These are phyloP conservation scores for Tagetes patula DNA, from an alignment of 129 eudicot genomes.

Conservation along the genomic window DNA sequence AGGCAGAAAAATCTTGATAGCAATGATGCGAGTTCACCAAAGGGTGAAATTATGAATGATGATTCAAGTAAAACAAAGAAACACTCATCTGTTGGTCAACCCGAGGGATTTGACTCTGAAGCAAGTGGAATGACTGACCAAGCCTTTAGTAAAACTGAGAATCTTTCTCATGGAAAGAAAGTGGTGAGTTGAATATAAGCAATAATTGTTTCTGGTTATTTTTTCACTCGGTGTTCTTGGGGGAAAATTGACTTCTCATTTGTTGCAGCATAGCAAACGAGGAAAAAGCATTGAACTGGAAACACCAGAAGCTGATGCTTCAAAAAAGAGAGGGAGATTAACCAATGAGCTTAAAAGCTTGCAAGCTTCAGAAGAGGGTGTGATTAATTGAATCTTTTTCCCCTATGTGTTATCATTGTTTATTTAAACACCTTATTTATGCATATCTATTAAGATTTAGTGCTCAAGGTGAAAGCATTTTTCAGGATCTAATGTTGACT, in stretches of 20 bases:
- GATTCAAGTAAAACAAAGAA: constrained; percentile 24
- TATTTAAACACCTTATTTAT: neutral
- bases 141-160: constrained; percentile 39
- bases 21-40: constrained; percentile 11
- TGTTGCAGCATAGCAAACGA: constrained; percentile 48
- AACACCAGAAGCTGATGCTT: constrained; percentile 9
- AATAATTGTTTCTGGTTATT: constrained; percentile 14
- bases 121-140: constrained; percentile 35
- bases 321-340: constrained; percentile 35
- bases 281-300: constrained; percentile 23
- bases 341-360: constrained; percentile 30
- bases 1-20: neutral
- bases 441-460: constrained; percentile 1
- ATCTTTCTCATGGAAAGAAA: constrained; percentile 46
- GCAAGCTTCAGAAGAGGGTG: constrained; percentile 33
- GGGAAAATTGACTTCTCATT: constrained; percentile 7
- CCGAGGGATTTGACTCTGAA: constrained; percentile 25
- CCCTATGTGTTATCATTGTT: neutral
- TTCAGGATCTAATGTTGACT: constrained; percentile 40
- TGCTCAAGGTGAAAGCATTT: constrained; percentile 15
- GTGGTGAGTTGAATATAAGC: constrained; percentile 44
- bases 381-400: constrained; percentile 9
- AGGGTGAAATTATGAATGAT: constrained; percentile 30
- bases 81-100: constrained; percentile 26
- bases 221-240: constrained; percentile 6